Conservation (phyloP, 1,284 basidiomycete species). For the Sporisorium sorghi region DNA sequence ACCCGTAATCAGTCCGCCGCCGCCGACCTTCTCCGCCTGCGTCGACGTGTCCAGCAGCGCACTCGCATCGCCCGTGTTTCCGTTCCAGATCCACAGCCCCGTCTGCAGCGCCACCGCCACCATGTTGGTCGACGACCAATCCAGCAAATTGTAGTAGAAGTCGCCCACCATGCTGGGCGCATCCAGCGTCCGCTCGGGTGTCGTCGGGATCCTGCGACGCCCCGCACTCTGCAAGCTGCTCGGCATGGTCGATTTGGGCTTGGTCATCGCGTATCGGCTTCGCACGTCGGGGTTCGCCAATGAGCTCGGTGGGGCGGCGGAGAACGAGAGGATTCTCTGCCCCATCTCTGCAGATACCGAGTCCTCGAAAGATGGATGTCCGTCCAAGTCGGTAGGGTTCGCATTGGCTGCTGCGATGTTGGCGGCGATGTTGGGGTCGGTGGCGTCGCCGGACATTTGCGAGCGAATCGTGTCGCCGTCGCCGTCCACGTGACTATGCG, state of each 20-base stretch:
- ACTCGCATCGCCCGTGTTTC: slow-evolving; percentile 84
- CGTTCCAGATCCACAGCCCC: slow-evolving; percentile 77
- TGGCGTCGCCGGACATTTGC: slow-evolving; percentile 33
- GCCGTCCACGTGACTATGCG: slow-evolving; percentile 45
- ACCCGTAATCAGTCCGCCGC: slow-evolving; percentile 75
- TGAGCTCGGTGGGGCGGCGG: slow-evolving; percentile 70
- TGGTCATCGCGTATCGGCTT: slow-evolving; percentile 57
- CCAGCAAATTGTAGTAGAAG: slow-evolving; percentile 94
- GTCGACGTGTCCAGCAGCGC: slow-evolving; percentile 73
- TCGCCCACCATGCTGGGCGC: slow-evolving; percentile 95
- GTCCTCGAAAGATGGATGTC: slow-evolving; percentile 56
- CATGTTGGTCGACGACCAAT: slow-evolving; percentile 87
- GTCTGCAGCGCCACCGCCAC: slow-evolving; percentile 65
- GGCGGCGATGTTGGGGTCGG: slow-evolving; percentile 50
- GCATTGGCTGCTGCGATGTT: slow-evolving; percentile 55
- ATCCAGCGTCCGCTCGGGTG: slow-evolving; percentile 89
- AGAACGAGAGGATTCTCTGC: slow-evolving; percentile 71
- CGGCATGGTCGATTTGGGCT: slow-evolving; percentile 60
- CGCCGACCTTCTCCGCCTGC: slow-evolving; percentile 64
- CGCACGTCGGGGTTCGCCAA: slow-evolving; percentile 68
- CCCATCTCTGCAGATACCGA: slow-evolving; percentile 68
- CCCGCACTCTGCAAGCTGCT: slow-evolving; percentile 61
- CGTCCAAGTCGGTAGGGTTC: slow-evolving; percentile 56
- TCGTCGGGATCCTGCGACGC: slow-evolving; percentile 84
- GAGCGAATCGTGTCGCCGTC: slow-evolving; percentile 58